A percentile compares a stretch with the other conserved stretches of the same genome.
phyloP scores from a whole-genome alignment of 164 flowering plant species.

The Cinnamomum micranthum region DNA sequence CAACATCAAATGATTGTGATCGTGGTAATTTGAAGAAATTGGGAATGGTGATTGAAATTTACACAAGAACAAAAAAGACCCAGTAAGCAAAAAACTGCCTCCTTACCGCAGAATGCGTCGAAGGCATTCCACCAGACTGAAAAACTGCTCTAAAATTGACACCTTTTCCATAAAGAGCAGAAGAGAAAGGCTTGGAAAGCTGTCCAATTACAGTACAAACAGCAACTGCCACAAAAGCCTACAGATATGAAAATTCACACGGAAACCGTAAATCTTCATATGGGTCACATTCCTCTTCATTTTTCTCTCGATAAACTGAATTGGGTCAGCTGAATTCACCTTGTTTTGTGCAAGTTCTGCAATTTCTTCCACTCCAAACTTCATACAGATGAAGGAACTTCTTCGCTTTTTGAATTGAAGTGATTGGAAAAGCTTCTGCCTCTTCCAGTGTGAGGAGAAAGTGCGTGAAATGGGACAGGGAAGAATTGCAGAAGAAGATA shows the following conservation, averaged over 20 bases:
- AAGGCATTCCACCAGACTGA: slow-evolving; percentile 86
- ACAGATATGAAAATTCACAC: neutral
- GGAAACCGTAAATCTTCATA: neutral
- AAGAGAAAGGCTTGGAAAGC: slow-evolving; percentile 76
- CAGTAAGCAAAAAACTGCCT: too few species aligned
- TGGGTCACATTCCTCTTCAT: neutral
- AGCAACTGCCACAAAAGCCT: slow-evolving; percentile 69
- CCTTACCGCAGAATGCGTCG: slow-evolving; percentile 84
- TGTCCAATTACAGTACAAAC: slow-evolving; percentile 71
- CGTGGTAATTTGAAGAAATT: too few species aligned
- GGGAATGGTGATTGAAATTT: too few species aligned
- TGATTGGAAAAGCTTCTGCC: neutral
- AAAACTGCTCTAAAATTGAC: slow-evolving; percentile 41
- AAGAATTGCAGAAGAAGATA: neutral
- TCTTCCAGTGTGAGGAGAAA: neutral
- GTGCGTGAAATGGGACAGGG: neutral
- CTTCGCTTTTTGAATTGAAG: too few species aligned
- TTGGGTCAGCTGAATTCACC: neutral
- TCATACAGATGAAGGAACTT: slow-evolving; percentile 10
- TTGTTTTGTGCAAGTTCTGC: slow-evolving; percentile 10
- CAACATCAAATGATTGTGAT: too few species aligned
- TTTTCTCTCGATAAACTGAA: neutral
- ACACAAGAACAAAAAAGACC: too few species aligned
- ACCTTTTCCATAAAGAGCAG: slow-evolving; percentile 43
- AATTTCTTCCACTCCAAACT: slow-evolving; percentile 24